A percentile compares a stretch with the other conserved stretches of the same genome.
phyloP scores from a whole-genome alignment of 2,329 filamentous ascomycete genomes.

The Hypoxylon sp. region DNA sequence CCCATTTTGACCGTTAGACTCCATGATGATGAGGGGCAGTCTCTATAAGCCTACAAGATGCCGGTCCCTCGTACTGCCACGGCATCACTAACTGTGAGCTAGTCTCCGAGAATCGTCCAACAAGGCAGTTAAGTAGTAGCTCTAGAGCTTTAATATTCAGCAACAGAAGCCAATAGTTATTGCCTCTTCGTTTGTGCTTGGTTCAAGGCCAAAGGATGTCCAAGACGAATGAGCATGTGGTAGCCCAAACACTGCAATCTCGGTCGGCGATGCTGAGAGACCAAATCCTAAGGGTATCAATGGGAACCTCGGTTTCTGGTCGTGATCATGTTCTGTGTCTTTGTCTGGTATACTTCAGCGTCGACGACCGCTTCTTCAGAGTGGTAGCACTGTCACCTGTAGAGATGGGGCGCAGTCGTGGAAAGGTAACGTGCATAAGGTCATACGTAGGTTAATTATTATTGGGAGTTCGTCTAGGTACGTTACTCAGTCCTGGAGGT shows the following conservation, averaged over 20 bases:
- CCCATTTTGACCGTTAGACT: constrained; percentile 67
- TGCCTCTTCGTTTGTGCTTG: constrained; percentile 23
- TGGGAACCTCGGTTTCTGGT: constrained; percentile 24
- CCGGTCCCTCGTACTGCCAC: constrained; percentile 45
- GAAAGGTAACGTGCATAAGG: constrained; percentile 32
- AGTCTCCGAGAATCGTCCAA: constrained; percentile 42
- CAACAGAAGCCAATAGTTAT: constrained; percentile 3
- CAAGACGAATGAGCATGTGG: constrained; percentile 36
- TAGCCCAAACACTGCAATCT: constrained; percentile 8
- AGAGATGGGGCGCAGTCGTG: constrained; percentile 18
- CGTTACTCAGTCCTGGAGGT: constrained; percentile 23
- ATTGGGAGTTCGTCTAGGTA: constrained; percentile 30
- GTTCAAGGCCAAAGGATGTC: constrained; percentile 16
- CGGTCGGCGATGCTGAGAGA: constrained; percentile 30
- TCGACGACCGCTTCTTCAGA: constrained; percentile 14
- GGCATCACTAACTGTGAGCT: constrained; percentile 42
- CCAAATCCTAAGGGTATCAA: constrained; percentile 46
- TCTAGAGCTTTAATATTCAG: constrained; percentile 13
- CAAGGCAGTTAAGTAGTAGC: constrained; percentile 12
- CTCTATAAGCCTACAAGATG: constrained; percentile 48
- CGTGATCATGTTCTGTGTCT: constrained; percentile 38
- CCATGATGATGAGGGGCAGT: constrained; percentile 57
- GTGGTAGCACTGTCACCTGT: constrained; percentile 35
- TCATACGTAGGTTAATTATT: constrained; percentile 29
- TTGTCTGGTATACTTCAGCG: constrained; percentile 25